phyloP scores from a whole-genome alignment of 257 asterid genomes.

The Forsythia viridissima region DNA sequence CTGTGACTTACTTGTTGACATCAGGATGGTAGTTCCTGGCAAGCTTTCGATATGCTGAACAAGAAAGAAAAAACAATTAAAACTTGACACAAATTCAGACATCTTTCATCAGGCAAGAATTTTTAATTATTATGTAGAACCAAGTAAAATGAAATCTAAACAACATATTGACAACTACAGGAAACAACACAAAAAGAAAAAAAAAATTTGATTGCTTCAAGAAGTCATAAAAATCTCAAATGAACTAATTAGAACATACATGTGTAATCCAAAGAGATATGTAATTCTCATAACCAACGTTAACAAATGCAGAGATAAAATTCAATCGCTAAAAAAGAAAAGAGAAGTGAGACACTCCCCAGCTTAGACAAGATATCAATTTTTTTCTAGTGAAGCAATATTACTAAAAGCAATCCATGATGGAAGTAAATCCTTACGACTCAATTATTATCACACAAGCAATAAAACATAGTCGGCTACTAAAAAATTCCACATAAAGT shows the following conservation, averaged over 20 bases:
- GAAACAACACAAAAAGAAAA: neutral
- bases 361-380: neutral
- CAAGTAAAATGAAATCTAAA: neutral
- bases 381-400: neutral
- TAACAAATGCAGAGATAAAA: constrained; percentile 4
- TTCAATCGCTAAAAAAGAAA: neutral
- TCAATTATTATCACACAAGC: neutral
- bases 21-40: constrained; percentile 97
- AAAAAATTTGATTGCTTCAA: neutral
- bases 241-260: constrained; percentile 4
- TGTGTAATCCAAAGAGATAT: neutral
- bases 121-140: neutral
- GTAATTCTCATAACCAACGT: neutral
- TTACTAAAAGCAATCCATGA: neutral
- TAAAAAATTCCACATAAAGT: neutral
- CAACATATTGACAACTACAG: neutral
- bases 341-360: neutral
- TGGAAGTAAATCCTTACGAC: neutral
- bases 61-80: constrained; percentile 14
- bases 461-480: neutral
- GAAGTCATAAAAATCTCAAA: constrained; percentile 14
- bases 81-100: constrained; percentile 1
- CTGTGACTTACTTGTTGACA: constrained; percentile 77
- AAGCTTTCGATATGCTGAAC: constrained; percentile 92
- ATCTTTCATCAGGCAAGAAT: constrained; percentile 9